Conservation (phyloP, 805 yeast species). For the Metschnikowia chrysomelidarum region DNA sequence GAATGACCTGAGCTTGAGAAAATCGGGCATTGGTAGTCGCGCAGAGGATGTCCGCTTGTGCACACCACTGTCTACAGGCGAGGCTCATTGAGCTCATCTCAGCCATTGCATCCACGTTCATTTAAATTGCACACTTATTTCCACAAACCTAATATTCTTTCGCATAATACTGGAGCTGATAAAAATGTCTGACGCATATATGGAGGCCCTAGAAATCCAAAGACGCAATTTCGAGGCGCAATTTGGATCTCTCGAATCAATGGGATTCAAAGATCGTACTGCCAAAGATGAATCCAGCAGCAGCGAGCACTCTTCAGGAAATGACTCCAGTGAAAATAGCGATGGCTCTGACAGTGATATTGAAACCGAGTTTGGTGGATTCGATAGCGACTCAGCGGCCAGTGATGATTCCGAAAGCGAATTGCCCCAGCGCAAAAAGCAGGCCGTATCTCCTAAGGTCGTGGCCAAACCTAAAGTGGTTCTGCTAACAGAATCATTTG, state of each 20-base stretch:
- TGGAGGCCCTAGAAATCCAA: slow-evolving; percentile 47
- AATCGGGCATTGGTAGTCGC: too few relatives aligned
- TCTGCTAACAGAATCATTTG: slow-evolving; percentile 40
- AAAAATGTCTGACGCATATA: slow-evolving; percentile 29
- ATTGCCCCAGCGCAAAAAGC: not conserved
- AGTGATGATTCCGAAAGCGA: slow-evolving; percentile 4
- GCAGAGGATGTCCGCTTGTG: too few relatives aligned
- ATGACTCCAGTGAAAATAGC: slow-evolving; percentile 6
- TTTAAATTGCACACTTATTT: not conserved
- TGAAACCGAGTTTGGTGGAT: slow-evolving; percentile 17
- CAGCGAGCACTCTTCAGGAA: slow-evolving; percentile 8
- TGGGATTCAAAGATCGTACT: slow-evolving; percentile 48
- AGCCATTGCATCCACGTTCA: not conserved
- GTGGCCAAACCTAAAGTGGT: slow-evolving; percentile 43
- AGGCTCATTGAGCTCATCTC: slow-evolving; percentile 9
- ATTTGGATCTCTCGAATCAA: slow-evolving; percentile 54
- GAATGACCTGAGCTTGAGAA: too few relatives aligned
- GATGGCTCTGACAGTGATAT: slow-evolving; percentile 5
- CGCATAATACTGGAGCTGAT: not conserved
- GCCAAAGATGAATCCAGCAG: slow-evolving; percentile 7
- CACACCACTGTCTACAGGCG: not conserved
- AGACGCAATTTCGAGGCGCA: slow-evolving; percentile 61
- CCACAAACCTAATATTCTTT: not conserved
- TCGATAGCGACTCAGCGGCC: slow-evolving; percentile 9
- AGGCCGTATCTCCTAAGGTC: slow-evolving; percentile 2